These are phyloP conservation scores for Sugiyamaella mastotermitis DNA, from an alignment of 805 yeast genomes.

Conservation along the genomic window DNA sequence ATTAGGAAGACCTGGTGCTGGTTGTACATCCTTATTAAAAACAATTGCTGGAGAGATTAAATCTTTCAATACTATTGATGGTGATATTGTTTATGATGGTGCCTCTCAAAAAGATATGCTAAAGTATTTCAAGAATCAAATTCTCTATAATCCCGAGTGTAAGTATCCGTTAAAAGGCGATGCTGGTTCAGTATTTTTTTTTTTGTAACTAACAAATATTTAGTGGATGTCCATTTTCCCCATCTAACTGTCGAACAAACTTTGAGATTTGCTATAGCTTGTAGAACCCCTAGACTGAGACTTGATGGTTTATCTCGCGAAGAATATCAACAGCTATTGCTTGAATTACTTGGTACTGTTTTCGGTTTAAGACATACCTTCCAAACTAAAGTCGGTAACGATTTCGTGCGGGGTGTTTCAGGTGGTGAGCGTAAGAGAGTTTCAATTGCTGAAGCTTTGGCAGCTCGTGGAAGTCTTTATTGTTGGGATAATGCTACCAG, in stretches of 20 bases:
- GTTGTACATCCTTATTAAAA: constrained; percentile 66
- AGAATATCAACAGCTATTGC: constrained; percentile 43
- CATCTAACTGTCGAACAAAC: constrained; percentile 72
- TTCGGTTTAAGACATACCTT: constrained; percentile 58
- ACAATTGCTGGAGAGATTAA: constrained; percentile 55
- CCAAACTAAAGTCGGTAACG: constrained; percentile 57
- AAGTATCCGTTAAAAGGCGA: constrained; percentile 14
- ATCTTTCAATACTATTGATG: constrained; percentile 43
- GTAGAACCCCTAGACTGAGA: constrained; percentile 57
- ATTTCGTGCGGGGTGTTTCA: constrained; percentile 64
- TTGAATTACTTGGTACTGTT: constrained; percentile 45
- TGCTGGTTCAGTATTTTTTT: neutral
- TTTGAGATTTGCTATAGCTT: constrained; percentile 59
- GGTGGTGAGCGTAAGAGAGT: constrained; percentile 88
- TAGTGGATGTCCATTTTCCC: constrained; percentile 70
- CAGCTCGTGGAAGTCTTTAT: constrained; percentile 56
- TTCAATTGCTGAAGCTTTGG: constrained; percentile 71
- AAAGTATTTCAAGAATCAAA: constrained; percentile 46
- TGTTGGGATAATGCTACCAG: constrained; percentile 83
- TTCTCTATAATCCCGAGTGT: constrained; percentile 35
- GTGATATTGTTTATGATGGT: constrained; percentile 58
- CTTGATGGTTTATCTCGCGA: constrained; percentile 38
- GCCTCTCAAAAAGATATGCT: constrained; percentile 55
- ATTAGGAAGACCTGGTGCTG: constrained; percentile 73
- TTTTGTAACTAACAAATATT: constrained; percentile 31